Evolutionary conservation across 257 asterid genomes (phyloP), one percentile per base, ranked within the genome.

Genomic region (Ilex aquifolium): DNA sequence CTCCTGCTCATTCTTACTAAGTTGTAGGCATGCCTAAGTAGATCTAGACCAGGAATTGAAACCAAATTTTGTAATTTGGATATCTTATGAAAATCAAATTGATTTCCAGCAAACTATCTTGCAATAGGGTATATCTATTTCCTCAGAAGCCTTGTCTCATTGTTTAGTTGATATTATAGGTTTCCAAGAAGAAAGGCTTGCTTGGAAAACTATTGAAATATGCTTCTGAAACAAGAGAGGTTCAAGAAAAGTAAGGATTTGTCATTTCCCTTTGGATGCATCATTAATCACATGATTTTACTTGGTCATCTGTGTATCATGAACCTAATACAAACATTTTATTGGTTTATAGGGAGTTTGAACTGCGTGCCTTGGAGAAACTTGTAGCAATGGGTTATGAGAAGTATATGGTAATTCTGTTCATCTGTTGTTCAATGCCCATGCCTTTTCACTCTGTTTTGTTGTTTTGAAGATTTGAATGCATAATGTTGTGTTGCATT

Each of bases 351-450:
- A 90, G 97, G 86, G 88, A 82, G 62, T 90, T 87, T 57, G 96
- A 87, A 81, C 82, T 60, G 73, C 70, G 31, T 32, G 95, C 95
- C 58, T 86, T 90, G 74, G 84, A 85, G 72, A 85, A 88, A 74
- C 93, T 90, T 49, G 82, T 83, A 61, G 84, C 46, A 66, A 90
- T 87, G 88, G 95, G 91, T 64, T 90, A 87, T 61, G 88, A 82
- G 71, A 87, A 87, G 65, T 87, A 87, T 76, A 87, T 87, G 97
- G 97, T 90, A 85, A 80, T 69, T 60, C 52, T 46, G 12, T 6
- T 42, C 48, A 42, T 42, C 12, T 42, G 13, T 4, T 46, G 52
- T 11, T 71, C 72, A 57, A 62, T 53, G 49, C 67, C 61, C 62
- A 5, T 36, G 42, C 8, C 2, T 36, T 36, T 36, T 36, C 42